Evolutionary conservation across 345 rosid genomes (phyloP), one percentile per base, ranked within the genome.

Genomic region (Bruguiera gymnorhiza): DNA sequence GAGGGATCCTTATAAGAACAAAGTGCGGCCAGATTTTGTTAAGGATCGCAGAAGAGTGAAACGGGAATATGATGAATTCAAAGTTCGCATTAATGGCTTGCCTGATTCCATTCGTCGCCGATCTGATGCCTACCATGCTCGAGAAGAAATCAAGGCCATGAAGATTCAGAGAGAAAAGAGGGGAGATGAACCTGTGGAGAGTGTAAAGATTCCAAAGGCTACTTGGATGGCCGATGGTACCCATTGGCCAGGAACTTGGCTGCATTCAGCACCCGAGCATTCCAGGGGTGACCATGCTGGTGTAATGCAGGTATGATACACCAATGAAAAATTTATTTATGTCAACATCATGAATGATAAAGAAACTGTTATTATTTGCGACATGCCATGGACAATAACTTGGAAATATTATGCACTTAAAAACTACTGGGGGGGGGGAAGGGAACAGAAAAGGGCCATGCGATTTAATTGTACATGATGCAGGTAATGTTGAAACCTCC

Each of bases 401-500:
- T 43, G 50, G 18, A 13, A 43, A 43, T 13, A 43, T 13, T 43
- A 43, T 43, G 50, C 50, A 2, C 16, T 43, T 15, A 43, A 43
- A 43, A 43, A 56, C 30, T 21, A 23, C 8, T 29, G 15, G 15
- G 29, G 27, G 29, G 29, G 16, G 3, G 2, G 23, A 23, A 55
- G 24, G 57, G 27, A 55, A 55, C 10, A 55, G 11, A 5, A 55
- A 9, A 24, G 29, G 26, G 30, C 5, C 63, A n/a, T 62, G 29
- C 1, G 27, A 37, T 31, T 73, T 50, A 21, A 37, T 70, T 64
- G 26, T 66, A 55, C 27, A 23, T 62, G 56, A 72, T 72, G 75
- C 80, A 93, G 98, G 97, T 93, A 86, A 89, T 94, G 97, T 79
- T 94, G 83, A 94, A 94, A 79, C 98, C 96, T 29, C 98, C 98